A percentile compares a stretch with the other conserved stretches of the same genome.
phyloP scores from a whole-genome alignment of 208 protist genomes.

The Trypanosoma boissoni region DNA sequence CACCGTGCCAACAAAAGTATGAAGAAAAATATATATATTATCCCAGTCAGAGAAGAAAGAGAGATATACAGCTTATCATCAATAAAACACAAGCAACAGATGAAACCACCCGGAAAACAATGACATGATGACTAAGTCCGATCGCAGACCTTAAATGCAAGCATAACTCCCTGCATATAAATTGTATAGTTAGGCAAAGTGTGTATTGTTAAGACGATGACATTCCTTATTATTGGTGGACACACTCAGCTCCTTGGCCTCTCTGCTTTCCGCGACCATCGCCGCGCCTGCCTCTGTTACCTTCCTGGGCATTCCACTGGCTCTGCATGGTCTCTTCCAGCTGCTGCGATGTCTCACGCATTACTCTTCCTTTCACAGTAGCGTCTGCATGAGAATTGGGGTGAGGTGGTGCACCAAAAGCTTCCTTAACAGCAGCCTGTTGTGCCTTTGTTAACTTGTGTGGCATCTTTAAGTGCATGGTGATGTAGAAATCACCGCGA shows the following conservation, averaged over 20 bases:
- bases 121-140: too few species aligned
- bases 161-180: too few species aligned
- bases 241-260: constrained; percentile 61
- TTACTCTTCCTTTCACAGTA: constrained; percentile 67
- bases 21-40: too few species aligned
- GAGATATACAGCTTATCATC: too few species aligned
- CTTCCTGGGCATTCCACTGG: constrained; percentile 60
- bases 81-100: too few species aligned
- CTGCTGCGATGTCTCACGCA: constrained; percentile 73
- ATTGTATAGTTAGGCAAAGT: too few species aligned
- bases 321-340: constrained; percentile 75
- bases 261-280: constrained; percentile 27
- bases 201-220: too few species aligned
- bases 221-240: constrained; percentile 78
- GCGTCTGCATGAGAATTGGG: constrained; percentile 32
- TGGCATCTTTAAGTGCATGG: constrained; percentile 79
- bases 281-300: constrained; percentile 24
- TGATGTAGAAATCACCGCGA: constrained; percentile 84
- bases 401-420: constrained; percentile 43
- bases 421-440: constrained; percentile 53
- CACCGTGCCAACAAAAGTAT: too few species aligned
- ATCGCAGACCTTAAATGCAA: too few species aligned
- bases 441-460: constrained; percentile 64
- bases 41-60: too few species aligned
- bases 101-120: too few species aligned